These are phyloP conservation scores for Aspergillus sp. DNA, from an alignment of 2,329 filamentous ascomycete genomes.

Conservation along the genomic window DNA sequence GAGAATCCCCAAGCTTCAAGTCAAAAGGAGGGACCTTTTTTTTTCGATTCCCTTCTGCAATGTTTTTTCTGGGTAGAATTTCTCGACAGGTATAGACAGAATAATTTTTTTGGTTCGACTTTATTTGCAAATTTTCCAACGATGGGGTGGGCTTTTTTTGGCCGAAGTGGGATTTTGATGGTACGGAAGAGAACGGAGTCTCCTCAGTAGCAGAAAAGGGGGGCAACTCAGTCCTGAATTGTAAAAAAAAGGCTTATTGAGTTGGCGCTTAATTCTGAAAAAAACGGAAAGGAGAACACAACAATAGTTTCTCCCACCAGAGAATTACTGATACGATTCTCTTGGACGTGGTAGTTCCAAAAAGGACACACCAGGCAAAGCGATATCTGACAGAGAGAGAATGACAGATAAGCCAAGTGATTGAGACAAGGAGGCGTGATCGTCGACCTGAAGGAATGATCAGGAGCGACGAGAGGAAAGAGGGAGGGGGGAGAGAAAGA, in stretches of 20 bases:
- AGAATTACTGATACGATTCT: neutral
- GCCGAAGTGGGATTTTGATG: constrained; percentile 16
- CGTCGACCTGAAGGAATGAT: constrained; percentile 48
- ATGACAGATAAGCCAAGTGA: constrained; percentile 30
- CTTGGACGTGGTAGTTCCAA: neutral
- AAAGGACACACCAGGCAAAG: constrained; percentile 10
- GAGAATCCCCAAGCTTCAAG: constrained; percentile 15
- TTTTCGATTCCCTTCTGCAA: constrained; percentile 2
- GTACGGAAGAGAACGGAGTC: constrained; percentile 18
- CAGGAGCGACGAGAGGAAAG: constrained; percentile 39
- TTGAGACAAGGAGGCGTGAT: constrained; percentile 27
- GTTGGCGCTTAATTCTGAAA: constrained; percentile 1
- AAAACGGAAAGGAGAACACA: neutral
- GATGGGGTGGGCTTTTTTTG: neutral
- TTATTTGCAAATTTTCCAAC: neutral
- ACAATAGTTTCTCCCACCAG: neutral
- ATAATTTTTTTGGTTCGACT: neutral
- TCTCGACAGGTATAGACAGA: neutral
- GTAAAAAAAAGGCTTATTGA: neutral
- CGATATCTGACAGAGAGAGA: constrained; percentile 32
- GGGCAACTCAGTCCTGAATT: constrained; percentile 10
- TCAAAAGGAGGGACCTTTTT: constrained; percentile 14
- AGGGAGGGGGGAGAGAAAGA: constrained; percentile 21
- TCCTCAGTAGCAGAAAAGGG: constrained; percentile 14
- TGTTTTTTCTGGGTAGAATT: neutral